Base-by-base conservation (phyloP, 176 grass and related monocot genomes). In the Lolium multiflorum region DNA sequence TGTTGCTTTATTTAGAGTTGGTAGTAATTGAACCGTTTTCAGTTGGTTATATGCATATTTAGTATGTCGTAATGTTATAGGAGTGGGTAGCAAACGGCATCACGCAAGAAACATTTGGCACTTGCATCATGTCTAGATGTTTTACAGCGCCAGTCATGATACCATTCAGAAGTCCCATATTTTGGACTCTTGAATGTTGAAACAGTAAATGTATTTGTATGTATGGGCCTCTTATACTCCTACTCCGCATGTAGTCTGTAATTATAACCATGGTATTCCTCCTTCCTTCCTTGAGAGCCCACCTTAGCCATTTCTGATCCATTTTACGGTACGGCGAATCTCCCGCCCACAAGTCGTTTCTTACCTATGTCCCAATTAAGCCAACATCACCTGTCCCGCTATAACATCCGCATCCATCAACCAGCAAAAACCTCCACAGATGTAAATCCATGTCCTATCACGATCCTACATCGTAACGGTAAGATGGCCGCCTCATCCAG, bases 141-240 rank as follows among this genome's bases (percentile, higher is more conserved):
- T 77, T 48, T 28, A 9, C 4, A 54, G 26, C 8, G n/a, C 26
- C 12, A 69, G 4, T 22, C 7, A n/a, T 67, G 52, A 77, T 68
- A 68, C 20, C 48, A 80, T 83, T 71, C 28, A 84, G 48, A 91
- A 80, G 73, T 52, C 26, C 21, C 80, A 47, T 41, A 25, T 74
- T 65, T 47, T 49, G 11, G 20, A 28, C 11, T 22, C 21, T 21
- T 56, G 56, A 52, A 38, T 49, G 11, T 64, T 47, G 67, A 63
- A 25, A 74, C 18, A 35, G 39, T 13, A 47, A 18, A 22, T 79
- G 31, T 64, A 64, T 78, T 21, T 22, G 22, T 75, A 48, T 83
- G 57, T 61, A 47, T 37, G 9, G 1, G 4, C 38, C 7, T 62
- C 78, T 14, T 48, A 39, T 18, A 66, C 43, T 54, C 8, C 9